Conservation (phyloP, 139 green algal genomes). For the Raphidocelis subcapitata region DNA sequence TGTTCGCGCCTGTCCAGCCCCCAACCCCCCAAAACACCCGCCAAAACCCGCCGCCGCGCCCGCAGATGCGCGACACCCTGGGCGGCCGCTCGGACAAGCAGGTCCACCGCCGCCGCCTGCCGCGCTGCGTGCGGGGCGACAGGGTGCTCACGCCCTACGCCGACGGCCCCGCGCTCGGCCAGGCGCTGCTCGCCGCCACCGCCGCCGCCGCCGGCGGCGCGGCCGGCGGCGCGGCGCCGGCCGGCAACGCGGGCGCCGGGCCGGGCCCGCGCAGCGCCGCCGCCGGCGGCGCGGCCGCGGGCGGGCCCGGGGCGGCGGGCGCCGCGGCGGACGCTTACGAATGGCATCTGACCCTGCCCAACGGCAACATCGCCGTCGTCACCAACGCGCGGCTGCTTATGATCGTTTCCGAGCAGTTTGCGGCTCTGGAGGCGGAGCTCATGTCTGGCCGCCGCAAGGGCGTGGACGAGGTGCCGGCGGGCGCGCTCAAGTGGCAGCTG, state of each 20-base stretch:
- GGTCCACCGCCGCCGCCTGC: slow-evolving; percentile 43
- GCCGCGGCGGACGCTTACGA: slow-evolving; percentile 64
- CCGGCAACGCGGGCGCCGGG: slow-evolving; percentile 5
- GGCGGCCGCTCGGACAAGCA: no score
- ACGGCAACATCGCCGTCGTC: slow-evolving; percentile 64
- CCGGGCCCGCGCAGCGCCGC: slow-evolving; percentile 13
- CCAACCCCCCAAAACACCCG: no score
- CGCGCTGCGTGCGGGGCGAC: slow-evolving; percentile 75
- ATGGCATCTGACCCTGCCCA: slow-evolving; percentile 76
- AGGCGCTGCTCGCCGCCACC: slow-evolving; percentile 56
- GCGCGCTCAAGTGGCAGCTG: slow-evolving; percentile 44
- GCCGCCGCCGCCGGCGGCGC: not conserved
- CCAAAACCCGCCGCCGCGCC: no score
- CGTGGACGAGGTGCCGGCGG: slow-evolving; percentile 41
- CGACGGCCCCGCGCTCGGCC: slow-evolving; percentile 54
- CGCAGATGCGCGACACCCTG: no score
- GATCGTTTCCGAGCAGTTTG: slow-evolving; percentile 61
- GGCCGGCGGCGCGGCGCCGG: slow-evolving; percentile 13
- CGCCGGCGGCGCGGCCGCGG: not conserved
- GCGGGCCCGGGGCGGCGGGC: not conserved
- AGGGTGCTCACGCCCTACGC: slow-evolving; percentile 61
- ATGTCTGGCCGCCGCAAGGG: slow-evolving; percentile 24
- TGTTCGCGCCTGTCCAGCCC: no score
- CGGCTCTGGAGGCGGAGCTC: slow-evolving; percentile 41
- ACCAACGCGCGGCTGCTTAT: slow-evolving; percentile 67